Percentiles rank a stretch among this genome's conserved stretches.
phyloP scores from a whole-genome alignment of 805 yeast genomes.

The Myxozyma neotropica region DNA sequence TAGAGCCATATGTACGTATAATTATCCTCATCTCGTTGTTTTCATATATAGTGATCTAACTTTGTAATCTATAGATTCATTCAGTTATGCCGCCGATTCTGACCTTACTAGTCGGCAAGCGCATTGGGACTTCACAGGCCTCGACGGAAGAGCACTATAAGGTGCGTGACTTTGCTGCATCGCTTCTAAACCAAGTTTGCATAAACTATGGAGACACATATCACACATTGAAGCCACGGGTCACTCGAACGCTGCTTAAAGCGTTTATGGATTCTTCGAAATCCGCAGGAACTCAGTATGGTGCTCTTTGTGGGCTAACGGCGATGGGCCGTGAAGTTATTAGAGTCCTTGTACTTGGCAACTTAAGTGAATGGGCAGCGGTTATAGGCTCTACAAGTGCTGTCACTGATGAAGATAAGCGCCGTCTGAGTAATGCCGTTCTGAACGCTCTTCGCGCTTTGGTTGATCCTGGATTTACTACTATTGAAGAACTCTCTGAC shows the following conservation, averaged over 20 bases:
- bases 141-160: slow-evolving; percentile 49
- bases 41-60: background rate
- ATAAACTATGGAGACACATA: slow-evolving; percentile 80
- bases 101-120: slow-evolving; percentile 84
- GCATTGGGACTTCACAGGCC: slow-evolving; percentile 62
- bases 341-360: slow-evolving; percentile 80
- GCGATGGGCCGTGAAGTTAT: slow-evolving; percentile 87
- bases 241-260: slow-evolving; percentile 86
- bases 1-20: slow-evolving; percentile 63
- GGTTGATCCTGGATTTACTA: slow-evolving; percentile 37
- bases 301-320: slow-evolving; percentile 81
- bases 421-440: slow-evolving; percentile 53
- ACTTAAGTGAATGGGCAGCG: slow-evolving; percentile 72
- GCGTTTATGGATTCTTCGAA: slow-evolving; percentile 85
- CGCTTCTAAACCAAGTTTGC: slow-evolving; percentile 76
- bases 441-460: slow-evolving; percentile 59
- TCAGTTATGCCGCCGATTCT: slow-evolving; percentile 95
- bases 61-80: slow-evolving; percentile 63
- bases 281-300: slow-evolving; percentile 85
- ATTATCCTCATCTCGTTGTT: background rate
- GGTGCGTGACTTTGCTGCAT: slow-evolving; percentile 85
- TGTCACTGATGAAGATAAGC: slow-evolving; percentile 51
- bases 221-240: slow-evolving; percentile 87
- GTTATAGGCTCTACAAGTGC: slow-evolving; percentile 36
- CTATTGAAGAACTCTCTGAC: slow-evolving; percentile 29